Evolutionary conservation across 2,329 filamentous ascomycete species (phyloP), one percentile per base, ranked within the genome.

Genomic region (Teratosphaeria zuluensis): DNA sequence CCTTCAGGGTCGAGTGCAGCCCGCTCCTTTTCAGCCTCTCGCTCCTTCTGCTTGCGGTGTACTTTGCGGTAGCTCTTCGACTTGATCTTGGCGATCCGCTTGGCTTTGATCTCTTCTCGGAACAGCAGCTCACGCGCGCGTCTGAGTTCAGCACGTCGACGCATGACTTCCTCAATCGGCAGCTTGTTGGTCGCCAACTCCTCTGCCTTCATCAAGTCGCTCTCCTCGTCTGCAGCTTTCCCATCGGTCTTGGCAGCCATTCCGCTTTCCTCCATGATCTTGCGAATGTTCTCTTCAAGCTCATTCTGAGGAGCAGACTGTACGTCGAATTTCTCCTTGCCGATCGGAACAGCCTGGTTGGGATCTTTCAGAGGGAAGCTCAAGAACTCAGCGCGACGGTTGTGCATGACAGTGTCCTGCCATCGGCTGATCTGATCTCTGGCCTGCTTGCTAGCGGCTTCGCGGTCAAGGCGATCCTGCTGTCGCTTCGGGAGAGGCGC

Each of bases 31-130:
- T 83, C 76, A 55, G 82, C 79, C 60, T 81, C 69, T 62, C 79
- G 80, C 70, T 87, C 83, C 14, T 84, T 79, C 70, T 88, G 89
- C 70, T 88, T 96, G 42, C 92, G 85, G 74, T 97, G 92, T 14
- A 97, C 87, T 52, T 92, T 87, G 58, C 92, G 89, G 72, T 95
- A 99, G 0, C 91, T 84, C 74, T 96, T 99, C 72, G 89, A 95
- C 80, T 99, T 99, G 77, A 99, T 99, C 79, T 97, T 97, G 77
- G 96, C 96, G 75, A 99, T 90, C 28, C 94, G 87, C 75, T 92
- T 95, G 7, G 91, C 84, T 58, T 91, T 87, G 51, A 91, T 86
- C 69, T 95, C 88, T 74, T 97, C 92, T 11, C 92, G 83, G 67
- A 95, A 96, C 64, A 92, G 81, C 7, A 96, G 76, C 68, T 97